phyloP scores from a whole-genome alignment of 495 filamentous ascomycete species.

The Neurospora sp. region DNA sequence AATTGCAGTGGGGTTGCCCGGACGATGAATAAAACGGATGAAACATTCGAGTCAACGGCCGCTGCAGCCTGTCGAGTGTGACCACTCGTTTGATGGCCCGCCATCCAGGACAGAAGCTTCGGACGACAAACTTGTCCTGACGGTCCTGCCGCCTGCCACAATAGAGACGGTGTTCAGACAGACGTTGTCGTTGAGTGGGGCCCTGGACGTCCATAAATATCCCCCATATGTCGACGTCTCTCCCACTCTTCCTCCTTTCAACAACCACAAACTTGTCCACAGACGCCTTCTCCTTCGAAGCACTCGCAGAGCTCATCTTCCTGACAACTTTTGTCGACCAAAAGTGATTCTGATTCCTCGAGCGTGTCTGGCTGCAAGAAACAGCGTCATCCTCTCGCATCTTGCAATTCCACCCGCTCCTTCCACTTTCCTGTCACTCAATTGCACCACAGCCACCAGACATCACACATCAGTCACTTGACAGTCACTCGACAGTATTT shows the following conservation, averaged over 20 bases:
- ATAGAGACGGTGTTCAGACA: neutral
- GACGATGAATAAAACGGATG: neutral
- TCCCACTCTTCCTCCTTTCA: neutral
- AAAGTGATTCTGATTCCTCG: neutral
- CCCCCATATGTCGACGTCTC: neutral
- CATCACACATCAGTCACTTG: neutral
- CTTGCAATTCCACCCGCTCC: neutral
- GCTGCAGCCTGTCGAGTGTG: neutral
- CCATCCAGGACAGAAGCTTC: neutral
- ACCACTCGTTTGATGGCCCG: neutral
- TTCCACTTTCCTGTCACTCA: neutral
- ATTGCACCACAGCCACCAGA: neutral
- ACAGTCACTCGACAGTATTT: neutral
- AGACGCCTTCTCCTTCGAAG: neutral
- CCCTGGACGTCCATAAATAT: neutral
- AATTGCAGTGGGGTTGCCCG: neutral
- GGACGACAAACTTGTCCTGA: neutral
- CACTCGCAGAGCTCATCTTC: neutral
- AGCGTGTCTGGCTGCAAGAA: neutral
- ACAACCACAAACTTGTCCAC: neutral
- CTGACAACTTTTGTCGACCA: neutral
- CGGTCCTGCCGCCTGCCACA: neutral
- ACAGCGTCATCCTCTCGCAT: neutral
- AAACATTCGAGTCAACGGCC: neutral
- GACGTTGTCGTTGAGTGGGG: neutral